Evolutionary conservation across 2,329 filamentous ascomycete species (phyloP).

Genomic region (Monosporascus cannonballus): DNA sequence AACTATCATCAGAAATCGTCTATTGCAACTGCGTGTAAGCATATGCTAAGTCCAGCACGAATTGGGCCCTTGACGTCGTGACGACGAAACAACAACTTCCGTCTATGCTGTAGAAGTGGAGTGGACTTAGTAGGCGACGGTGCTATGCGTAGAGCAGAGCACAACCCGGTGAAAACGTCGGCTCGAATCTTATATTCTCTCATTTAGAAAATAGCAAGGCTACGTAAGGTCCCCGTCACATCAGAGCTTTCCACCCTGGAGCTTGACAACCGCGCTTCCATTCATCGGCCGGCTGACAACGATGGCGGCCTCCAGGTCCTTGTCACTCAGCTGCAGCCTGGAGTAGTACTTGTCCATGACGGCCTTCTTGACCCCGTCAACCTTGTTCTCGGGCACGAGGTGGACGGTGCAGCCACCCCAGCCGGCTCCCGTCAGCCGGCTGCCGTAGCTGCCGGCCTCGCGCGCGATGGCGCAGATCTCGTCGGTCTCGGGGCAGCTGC

Average conservation of each 20-base stretch:
- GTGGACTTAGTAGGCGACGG: too few species aligned
- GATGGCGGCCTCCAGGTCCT: slow-evolving; percentile 72
- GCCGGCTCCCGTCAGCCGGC: slow-evolving; percentile 82
- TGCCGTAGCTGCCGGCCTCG: slow-evolving; percentile 74
- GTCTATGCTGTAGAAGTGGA: too few species aligned
- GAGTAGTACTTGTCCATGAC: slow-evolving; percentile 79
- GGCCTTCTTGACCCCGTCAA: slow-evolving; percentile 69
- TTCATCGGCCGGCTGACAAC: slow-evolving; percentile 84
- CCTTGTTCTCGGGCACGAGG: slow-evolving; percentile 77
- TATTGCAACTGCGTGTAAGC: too few species aligned
- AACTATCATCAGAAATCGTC: too few species aligned
- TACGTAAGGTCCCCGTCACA: neutral
- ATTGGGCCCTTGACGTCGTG: too few species aligned
- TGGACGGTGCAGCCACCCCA: slow-evolving; percentile 98
- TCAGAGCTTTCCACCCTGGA: slow-evolving; percentile 25
- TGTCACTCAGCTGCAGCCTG: slow-evolving; percentile 57
- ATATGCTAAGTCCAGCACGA: too few species aligned
- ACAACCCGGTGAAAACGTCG: too few species aligned
- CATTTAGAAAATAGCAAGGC: neutral
- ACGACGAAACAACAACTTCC: too few species aligned
- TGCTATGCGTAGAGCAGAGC: too few species aligned
- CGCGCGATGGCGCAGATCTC: slow-evolving; percentile 76
- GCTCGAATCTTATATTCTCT: too few species aligned
- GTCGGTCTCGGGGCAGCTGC: slow-evolving; percentile 89
- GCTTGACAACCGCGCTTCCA: slow-evolving; percentile 52